Conservation (phyloP, 2,329 filamentous ascomycete species). For the Polychaeton citri region DNA sequence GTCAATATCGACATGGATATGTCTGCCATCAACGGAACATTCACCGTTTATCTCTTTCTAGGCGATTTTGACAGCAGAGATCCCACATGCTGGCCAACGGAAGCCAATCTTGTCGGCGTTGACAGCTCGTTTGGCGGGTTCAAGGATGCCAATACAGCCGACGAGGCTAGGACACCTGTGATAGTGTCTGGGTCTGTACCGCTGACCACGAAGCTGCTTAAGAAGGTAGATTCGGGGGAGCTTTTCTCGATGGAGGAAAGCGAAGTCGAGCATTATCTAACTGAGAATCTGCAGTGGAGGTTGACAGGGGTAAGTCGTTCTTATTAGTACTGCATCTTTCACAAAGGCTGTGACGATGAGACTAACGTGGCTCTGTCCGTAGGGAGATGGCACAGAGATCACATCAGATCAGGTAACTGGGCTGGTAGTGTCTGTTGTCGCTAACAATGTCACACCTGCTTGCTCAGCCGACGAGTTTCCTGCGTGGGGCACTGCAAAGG, state of each 20-base stretch:
- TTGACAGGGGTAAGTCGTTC: conserved; percentile 14
- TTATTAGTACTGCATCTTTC: not conserved
- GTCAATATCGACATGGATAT: conserved; percentile 52
- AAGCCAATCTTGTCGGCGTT: conserved; percentile 47
- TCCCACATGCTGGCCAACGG: conserved; percentile 36
- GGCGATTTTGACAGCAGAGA: conserved; percentile 36
- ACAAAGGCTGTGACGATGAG: not conserved
- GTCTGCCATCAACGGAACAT: conserved; percentile 47
- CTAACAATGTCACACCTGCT: conserved; percentile 25
- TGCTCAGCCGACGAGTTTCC: conserved; percentile 23
- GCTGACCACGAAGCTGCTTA: conserved; percentile 29
- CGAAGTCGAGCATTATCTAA: conserved; percentile 18
- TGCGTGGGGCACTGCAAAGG: conserved; percentile 12
- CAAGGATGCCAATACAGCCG: not conserved
- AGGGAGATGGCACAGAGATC: conserved; percentile 16
- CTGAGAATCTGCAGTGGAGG: conserved; percentile 21
- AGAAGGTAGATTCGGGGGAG: conserved; percentile 19
- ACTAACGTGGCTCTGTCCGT: not conserved
- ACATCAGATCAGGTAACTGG: conserved; percentile 20
- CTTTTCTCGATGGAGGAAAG: conserved; percentile 18
- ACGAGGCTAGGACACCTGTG: conserved; percentile 3
- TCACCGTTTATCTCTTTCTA: conserved; percentile 56
- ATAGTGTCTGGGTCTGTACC: conserved; percentile 30
- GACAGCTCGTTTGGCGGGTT: conserved; percentile 35
- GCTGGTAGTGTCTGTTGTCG: conserved; percentile 27